Evolutionary conservation across 345 rosid genomes (phyloP).

Genomic region (Brassica cretica): DNA sequence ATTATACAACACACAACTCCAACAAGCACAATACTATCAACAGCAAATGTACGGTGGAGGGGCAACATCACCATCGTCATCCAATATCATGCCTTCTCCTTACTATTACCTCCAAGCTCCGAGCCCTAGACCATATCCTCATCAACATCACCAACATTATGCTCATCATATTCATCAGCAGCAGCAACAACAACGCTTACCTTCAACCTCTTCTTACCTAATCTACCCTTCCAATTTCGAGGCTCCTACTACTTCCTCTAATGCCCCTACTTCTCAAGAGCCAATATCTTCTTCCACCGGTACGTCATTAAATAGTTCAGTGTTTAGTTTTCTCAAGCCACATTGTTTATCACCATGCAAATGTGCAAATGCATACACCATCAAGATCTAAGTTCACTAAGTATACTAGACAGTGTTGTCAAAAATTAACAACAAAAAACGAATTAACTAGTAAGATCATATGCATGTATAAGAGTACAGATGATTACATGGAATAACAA

Average conservation of each 20-base stretch:
- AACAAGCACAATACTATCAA: slow-evolving; percentile 66
- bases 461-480: slow-evolving; percentile 15
- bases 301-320: neutral
- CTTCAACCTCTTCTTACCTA: slow-evolving; percentile 38
- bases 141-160: slow-evolving; percentile 25
- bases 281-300: slow-evolving; percentile 36
- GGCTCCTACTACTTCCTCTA: slow-evolving; percentile 18
- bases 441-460: neutral
- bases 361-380: slow-evolving; percentile 20
- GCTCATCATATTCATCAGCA: slow-evolving; percentile 28
- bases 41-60: slow-evolving; percentile 62
- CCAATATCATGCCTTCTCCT: slow-evolving; percentile 43
- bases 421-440: neutral
- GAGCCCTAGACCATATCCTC: slow-evolving; percentile 38
- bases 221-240: slow-evolving; percentile 33
- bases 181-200: slow-evolving; percentile 29
- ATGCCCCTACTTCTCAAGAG: slow-evolving; percentile 29
- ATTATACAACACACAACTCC: slow-evolving; percentile 63
- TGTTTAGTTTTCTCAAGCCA: neutral
- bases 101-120: slow-evolving; percentile 39
- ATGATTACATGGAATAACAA: slow-evolving; percentile 18
- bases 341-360: slow-evolving; percentile 15
- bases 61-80: slow-evolving; percentile 40
- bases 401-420: neutral
- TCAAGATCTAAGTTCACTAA: slow-evolving; percentile 5